A percentile compares a stretch with the other conserved stretches of the same genome.
phyloP scores from a whole-genome alignment of 177 flowering plant species.

The Telopea speciosissima region DNA sequence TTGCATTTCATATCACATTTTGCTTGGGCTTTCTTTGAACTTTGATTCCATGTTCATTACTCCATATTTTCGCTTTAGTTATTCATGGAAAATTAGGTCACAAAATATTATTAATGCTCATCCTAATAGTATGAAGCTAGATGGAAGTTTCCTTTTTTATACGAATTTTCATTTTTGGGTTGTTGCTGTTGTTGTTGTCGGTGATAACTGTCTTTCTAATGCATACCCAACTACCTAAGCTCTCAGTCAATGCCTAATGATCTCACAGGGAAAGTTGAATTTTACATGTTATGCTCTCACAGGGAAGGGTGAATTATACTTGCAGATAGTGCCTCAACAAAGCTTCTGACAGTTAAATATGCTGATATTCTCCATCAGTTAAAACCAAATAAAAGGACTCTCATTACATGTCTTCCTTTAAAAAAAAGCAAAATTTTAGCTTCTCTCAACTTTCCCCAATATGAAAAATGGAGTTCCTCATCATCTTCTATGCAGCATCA shows the following conservation, averaged over 20 bases:
- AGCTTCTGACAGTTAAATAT: too few relatives aligned
- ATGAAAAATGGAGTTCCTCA: too few relatives aligned
- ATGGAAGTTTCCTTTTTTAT: not conserved
- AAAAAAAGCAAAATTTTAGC: too few relatives aligned
- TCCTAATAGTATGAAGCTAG: not conserved
- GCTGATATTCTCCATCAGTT: too few relatives aligned
- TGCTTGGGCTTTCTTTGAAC: not conserved
- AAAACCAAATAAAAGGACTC: too few relatives aligned
- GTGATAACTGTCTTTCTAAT: too few relatives aligned
- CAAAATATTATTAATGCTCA: not conserved
- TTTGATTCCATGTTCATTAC: not conserved
- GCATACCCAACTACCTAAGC: not conserved
- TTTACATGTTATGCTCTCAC: not conserved
- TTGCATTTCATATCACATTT: not conserved
- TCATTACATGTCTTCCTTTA: too few relatives aligned
- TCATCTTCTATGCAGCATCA: too few relatives aligned
- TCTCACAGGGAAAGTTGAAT: not conserved
- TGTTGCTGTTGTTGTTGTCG: too few relatives aligned
- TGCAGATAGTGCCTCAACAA: too few relatives aligned
- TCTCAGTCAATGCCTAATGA: not conserved
- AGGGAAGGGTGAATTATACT: not conserved
- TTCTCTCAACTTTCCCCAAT: too few relatives aligned
- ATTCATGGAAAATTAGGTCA: not conserved
- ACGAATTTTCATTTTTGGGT: too few relatives aligned
- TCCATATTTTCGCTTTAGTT: not conserved